Evolutionary conservation across 2,329 filamentous ascomycete genomes (phyloP), one percentile per base, ranked within the genome.

Genomic region (Metarhizium anisopliae): DNA sequence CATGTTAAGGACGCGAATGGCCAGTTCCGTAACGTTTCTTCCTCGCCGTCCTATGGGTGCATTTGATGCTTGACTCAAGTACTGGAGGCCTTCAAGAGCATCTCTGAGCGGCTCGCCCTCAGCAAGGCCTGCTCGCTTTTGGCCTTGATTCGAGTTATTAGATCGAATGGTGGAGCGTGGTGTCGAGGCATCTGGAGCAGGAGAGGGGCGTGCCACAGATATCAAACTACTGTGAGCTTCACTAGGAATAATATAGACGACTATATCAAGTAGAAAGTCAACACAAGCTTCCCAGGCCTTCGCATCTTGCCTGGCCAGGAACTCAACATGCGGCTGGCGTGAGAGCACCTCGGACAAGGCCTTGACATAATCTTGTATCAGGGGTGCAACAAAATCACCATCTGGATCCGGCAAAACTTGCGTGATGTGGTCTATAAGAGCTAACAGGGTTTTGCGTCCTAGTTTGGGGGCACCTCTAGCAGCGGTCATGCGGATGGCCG

Each of bases 321-420:
- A 85, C 70, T 97, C 95, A 32, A 88, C 84, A 68, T 95, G 90
- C 18, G 89, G 80, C 50, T 84, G 82, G 63, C 88, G 82, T 47
- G 84, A 82, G 18, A 97, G 78, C 3, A 96, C 71, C 32, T 81
- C 77, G 4, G 81, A 76, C 61, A 99, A 73, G 20, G 85, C 81
- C 72, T 89, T 95, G 61, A 89, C 79, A 67, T 96, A 95, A 65
- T 94, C 84, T 51, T 84, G 78, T 29, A 85, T 73, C 5, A 99
- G 76, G 13, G 87, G 85, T 56, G 84, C 78, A 60, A 90, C 84
- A 54, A 87, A 81, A 2, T 76, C 78, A 14, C 83, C 83, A 54
- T 84, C 80, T 3, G 72, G 70, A 0, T 76, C 79, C 2, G 84
- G 81, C 3, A 95, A 76, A 18, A 84, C 83, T 60, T 96, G 85